A percentile compares a stretch with the other conserved stretches of the same genome.
These are phyloP conservation scores for Sherardia arvensis DNA, from an alignment of 257 asterid genomes.

Conservation along the genomic window DNA sequence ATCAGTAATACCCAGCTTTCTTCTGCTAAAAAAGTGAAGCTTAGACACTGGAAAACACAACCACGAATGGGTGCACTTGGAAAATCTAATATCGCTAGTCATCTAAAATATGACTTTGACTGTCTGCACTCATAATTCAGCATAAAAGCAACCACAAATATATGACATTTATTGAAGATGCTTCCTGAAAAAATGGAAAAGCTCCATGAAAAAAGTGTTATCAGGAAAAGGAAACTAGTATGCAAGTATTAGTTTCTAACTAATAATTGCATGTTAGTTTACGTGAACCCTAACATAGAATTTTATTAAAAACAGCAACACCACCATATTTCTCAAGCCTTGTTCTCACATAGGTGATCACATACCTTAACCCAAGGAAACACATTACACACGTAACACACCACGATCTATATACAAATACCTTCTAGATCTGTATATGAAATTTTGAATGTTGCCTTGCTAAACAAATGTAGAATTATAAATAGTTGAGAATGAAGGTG, in stretches of 20 bases:
- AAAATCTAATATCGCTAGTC: not conserved
- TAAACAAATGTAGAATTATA: not conserved
- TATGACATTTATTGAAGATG: not conserved
- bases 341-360: not conserved
- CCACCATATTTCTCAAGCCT: not conserved
- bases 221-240: not conserved
- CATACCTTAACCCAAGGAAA: not conserved
- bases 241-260: not conserved
- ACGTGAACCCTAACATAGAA: not conserved
- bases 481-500: not conserved
- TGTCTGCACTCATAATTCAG: not conserved
- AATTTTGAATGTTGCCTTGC: not conserved
- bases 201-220: not conserved
- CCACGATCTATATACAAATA: not conserved
- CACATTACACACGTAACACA: not conserved
- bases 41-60: not conserved
- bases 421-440: not conserved
- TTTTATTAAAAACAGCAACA: not conserved
- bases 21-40: not conserved
- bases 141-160: not conserved
- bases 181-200: not conserved
- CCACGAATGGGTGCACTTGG: too few relatives aligned
- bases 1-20: not conserved
- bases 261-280: not conserved
- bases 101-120: not conserved